Percentiles rank a stretch among this genome's conserved stretches.
Evolutionary conservation across 139 green algal species (phyloP).

Genomic region (Coelastrella sp.): DNA sequence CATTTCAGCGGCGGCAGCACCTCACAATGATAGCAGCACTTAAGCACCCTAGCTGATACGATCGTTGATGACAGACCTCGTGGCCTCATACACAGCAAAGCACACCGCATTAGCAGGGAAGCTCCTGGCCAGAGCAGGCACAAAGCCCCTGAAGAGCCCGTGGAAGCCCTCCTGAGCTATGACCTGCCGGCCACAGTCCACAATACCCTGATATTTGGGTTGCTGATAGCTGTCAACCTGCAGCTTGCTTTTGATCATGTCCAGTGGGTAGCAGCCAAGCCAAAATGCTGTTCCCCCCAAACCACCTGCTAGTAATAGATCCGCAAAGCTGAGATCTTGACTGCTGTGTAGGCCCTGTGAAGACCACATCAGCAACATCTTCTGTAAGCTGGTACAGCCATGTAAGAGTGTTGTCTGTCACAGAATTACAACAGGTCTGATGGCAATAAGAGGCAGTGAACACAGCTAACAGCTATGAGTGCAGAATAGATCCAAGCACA

Average conservation of each 20-base stretch:
- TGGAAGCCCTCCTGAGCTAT: constrained; percentile 47
- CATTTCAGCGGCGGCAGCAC: too few species aligned
- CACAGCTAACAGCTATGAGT: too few species aligned
- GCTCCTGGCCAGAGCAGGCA: constrained; percentile 65
- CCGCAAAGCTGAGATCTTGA: constrained; percentile 56
- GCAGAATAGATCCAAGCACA: too few species aligned
- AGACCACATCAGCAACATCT: not conserved
- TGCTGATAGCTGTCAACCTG: constrained; percentile 28
- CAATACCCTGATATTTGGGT: constrained; percentile 33
- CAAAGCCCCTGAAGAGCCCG: constrained; percentile 74
- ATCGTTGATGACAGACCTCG: not conserved
- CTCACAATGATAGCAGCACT: too few species aligned
- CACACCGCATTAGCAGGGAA: constrained; percentile 78
- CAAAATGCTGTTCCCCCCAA: constrained; percentile 80
- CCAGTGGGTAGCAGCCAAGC: constrained; percentile 72
- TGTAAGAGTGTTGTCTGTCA: not conserved
- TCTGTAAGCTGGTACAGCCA: not conserved
- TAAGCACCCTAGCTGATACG: not conserved
- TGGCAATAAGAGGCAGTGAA: not conserved
- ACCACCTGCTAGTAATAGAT: constrained; percentile 76
- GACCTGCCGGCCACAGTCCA: constrained; percentile 28
- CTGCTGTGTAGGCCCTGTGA: constrained; percentile 59
- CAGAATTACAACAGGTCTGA: not conserved
- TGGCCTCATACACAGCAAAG: constrained; percentile 76
- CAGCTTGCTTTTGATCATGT: constrained; percentile 28